Conservation (phyloP, 1,139 yeast species). For the Yamadazyma atlantica region DNA sequence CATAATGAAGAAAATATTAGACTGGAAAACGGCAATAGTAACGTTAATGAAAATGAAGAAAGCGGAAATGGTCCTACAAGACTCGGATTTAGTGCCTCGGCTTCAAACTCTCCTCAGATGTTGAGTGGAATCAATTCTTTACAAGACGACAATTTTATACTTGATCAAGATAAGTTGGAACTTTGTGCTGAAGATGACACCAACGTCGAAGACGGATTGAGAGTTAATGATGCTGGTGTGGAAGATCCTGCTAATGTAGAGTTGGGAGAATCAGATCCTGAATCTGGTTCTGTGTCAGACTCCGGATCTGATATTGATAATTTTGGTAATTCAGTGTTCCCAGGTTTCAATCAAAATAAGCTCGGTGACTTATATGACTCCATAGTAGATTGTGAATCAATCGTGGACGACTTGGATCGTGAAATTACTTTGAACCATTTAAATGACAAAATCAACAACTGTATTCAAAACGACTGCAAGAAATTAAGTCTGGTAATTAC, state of each 20-base stretch:
- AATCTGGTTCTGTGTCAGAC: conserved; percentile 18
- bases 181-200: conserved; percentile 29
- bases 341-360: conserved; percentile 14
- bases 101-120: conserved; percentile 46
- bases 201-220: conserved; percentile 21
- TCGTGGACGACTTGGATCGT: conserved; percentile 33
- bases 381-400: conserved; percentile 36
- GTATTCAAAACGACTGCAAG: conserved; percentile 35
- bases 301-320: conserved; percentile 20
- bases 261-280: conserved; percentile 20
- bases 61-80: conserved; percentile 4
- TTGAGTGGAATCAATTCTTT: conserved; percentile 32
- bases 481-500: conserved; percentile 33
- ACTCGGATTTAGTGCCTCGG: conserved; percentile 32
- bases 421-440: conserved; percentile 44
- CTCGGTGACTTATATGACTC: conserved; percentile 31
- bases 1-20: neutral
- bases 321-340: conserved; percentile 13
- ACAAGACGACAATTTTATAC: conserved; percentile 33
- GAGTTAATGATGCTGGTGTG: conserved; percentile 24
- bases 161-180: conserved; percentile 38
- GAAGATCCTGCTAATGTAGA: conserved; percentile 18
- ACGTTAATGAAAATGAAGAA: conserved; percentile 6
- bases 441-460: conserved; percentile 32
- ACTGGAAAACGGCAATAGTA: conserved; percentile 1